Evolutionary conservation across 2,329 filamentous ascomycete genomes (phyloP).

Genomic region (Rutstroemia sp.): DNA sequence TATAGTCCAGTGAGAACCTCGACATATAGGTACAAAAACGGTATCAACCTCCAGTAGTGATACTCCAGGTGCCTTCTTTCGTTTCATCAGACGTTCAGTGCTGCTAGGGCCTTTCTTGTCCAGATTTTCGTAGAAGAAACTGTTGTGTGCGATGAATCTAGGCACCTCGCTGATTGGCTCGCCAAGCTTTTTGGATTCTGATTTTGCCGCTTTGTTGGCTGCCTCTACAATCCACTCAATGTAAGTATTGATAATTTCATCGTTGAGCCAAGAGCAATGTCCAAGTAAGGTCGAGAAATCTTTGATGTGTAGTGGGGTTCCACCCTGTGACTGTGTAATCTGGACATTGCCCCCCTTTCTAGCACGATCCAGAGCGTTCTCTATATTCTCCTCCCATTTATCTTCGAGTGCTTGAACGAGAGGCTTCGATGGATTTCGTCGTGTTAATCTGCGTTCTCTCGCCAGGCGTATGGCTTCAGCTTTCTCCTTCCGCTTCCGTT

Average conservation of each 20-base stretch:
- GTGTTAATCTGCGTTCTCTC: conserved; percentile 21
- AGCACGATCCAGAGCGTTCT: conserved; percentile 24
- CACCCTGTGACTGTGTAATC: conserved; percentile 42
- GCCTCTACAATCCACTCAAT: conserved; percentile 53
- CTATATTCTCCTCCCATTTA: conserved; percentile 35
- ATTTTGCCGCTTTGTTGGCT: conserved; percentile 50
- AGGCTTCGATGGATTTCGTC: conserved; percentile 18
- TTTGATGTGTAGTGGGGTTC: conserved; percentile 43
- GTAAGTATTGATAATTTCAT: conserved; percentile 65
- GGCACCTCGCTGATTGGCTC: conserved; percentile 41
- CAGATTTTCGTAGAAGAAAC: conserved; percentile 56
- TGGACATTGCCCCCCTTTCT: conserved; percentile 19
- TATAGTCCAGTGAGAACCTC: conserved; percentile 62
- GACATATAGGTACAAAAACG: conserved; percentile 63
- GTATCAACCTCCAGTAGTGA: conserved; percentile 60
- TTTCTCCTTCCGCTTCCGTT: conserved; percentile 11
- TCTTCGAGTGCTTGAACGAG: conserved; percentile 28
- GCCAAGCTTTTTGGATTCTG: conserved; percentile 14
- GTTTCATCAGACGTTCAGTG: conserved; percentile 49
- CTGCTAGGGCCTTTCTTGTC: conserved; percentile 39
- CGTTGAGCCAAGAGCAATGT: conserved; percentile 61
- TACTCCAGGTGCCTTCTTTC: conserved; percentile 47
- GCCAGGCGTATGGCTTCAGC: conserved; percentile 15
- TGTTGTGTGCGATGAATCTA: conserved; percentile 55
- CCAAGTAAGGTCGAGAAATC: conserved; percentile 59